Conservation (phyloP, 768 basidiomycete species). For the Panellus pusillus region DNA sequence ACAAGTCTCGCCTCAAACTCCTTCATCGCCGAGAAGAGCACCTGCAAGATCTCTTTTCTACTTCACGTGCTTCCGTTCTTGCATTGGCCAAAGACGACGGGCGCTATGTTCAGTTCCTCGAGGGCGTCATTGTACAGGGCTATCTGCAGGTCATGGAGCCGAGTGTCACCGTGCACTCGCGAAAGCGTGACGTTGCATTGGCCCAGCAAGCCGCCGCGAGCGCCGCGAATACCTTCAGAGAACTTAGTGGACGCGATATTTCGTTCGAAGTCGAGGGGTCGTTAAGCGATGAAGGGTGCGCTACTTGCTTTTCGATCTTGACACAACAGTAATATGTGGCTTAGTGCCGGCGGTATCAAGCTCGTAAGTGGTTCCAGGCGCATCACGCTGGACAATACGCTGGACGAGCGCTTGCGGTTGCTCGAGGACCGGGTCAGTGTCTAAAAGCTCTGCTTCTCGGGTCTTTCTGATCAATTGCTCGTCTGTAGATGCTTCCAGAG, state of each 20-base stretch:
- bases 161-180: constrained; percentile 61
- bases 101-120: constrained; percentile 79
- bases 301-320: constrained; percentile 19
- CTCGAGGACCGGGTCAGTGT: constrained; percentile 82
- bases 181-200: constrained; percentile 63
- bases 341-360: constrained; percentile 83
- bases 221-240: constrained; percentile 68
- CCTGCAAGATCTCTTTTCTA: constrained; percentile 82
- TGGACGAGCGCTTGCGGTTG: constrained; percentile 87
- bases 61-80: constrained; percentile 63
- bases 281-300: constrained; percentile 69
- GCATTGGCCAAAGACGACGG: constrained; percentile 62
- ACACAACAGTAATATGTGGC: not conserved
- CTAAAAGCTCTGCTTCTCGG: not conserved
- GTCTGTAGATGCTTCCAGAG: constrained; percentile 87
- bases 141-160: constrained; percentile 82
- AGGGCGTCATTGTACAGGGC: constrained; percentile 83
- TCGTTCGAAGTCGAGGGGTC: constrained; percentile 58
- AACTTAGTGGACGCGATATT: constrained; percentile 72
- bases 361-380: constrained; percentile 69
- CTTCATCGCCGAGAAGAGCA: constrained; percentile 92
- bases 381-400: constrained; percentile 91
- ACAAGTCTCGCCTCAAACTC: constrained; percentile 90
- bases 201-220: constrained; percentile 62
- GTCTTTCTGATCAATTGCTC: not conserved